phyloP scores from a whole-genome alignment of 2,329 filamentous ascomycete genomes.

The Aureobasidium sp. region DNA sequence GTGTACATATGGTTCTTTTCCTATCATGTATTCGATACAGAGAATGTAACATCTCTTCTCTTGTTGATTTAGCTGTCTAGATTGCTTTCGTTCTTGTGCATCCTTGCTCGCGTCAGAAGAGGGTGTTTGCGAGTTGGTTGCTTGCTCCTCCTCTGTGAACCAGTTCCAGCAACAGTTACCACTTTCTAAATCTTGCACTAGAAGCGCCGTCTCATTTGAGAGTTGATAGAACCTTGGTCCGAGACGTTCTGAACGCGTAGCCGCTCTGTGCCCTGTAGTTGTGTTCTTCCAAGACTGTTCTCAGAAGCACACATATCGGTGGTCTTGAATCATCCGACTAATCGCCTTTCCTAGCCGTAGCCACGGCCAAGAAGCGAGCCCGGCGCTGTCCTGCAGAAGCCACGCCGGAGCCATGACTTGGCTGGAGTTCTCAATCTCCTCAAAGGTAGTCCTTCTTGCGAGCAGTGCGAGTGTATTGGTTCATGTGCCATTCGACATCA shows the following conservation, averaged over 20 bases:
- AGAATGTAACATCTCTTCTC: slow-evolving; percentile 3
- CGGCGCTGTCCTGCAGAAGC: background rate
- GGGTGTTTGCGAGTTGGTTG: background rate
- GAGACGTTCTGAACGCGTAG: background rate
- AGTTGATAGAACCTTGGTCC: background rate
- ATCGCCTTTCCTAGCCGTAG: background rate
- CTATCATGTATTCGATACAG: background rate
- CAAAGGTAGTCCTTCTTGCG: slow-evolving; percentile 93
- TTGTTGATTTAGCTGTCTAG: background rate
- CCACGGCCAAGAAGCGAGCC: background rate
- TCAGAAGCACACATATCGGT: background rate
- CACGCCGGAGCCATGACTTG: background rate
- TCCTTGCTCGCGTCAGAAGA: background rate
- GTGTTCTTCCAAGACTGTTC: background rate
- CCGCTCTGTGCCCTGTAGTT: background rate
- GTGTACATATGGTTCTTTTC: background rate
- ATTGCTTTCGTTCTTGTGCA: background rate
- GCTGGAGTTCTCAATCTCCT: slow-evolving; percentile 30
- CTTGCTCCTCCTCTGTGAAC: background rate
- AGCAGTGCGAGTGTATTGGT: slow-evolving; percentile 87
- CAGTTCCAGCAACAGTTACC: background rate
- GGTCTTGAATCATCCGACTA: background rate
- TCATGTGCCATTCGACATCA: slow-evolving; percentile 93
- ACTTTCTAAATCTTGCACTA: background rate
- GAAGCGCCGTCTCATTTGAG: background rate